A percentile compares a stretch with the other conserved stretches of the same genome.
Evolutionary conservation across 2,329 filamentous ascomycete species (phyloP).

Genomic region (Chaetomium strumarium): DNA sequence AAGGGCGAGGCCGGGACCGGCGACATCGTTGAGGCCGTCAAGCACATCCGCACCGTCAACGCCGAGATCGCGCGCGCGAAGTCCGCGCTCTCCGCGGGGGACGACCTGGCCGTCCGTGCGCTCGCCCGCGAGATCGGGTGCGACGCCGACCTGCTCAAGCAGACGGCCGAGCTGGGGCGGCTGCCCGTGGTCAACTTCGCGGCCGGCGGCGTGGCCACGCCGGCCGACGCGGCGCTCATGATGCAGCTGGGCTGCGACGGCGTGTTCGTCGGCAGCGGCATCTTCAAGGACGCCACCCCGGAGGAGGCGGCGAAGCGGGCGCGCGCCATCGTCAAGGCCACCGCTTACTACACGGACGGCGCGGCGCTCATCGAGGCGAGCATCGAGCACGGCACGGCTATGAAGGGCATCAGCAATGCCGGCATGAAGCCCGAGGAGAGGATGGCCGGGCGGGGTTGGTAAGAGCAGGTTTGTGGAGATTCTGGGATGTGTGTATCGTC

Average conservation of each 20-base stretch:
- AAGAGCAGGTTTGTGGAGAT: constrained; percentile 25
- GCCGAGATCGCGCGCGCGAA: constrained; percentile 75
- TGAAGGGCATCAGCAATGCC: constrained; percentile 89
- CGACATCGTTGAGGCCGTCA: constrained; percentile 92
- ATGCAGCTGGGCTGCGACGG: constrained; percentile 99
- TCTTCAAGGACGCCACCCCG: constrained; percentile 70
- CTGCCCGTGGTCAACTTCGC: constrained; percentile 97
- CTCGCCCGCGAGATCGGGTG: constrained; percentile 77
- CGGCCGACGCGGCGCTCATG: constrained; percentile 91
- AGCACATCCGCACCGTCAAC: constrained; percentile 90
- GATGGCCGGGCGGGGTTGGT: constrained; percentile 83
- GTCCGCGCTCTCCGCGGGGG: constrained; percentile 57
- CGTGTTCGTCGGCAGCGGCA: constrained; percentile 93
- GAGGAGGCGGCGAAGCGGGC: constrained; percentile 86
- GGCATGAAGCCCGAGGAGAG: constrained; percentile 73
- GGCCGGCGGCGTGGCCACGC: constrained; percentile 97
- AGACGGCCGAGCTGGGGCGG: constrained; percentile 80
- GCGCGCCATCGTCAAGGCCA: constrained; percentile 89
- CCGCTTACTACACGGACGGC: constrained; percentile 82
- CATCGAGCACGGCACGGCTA: constrained; percentile 88
- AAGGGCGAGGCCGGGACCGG: constrained; percentile 98
- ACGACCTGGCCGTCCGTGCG: constrained; percentile 53
- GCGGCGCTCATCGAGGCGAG: constrained; percentile 82
- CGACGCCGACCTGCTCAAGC: constrained; percentile 71
- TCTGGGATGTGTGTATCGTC: too few species aligned